Percentiles rank a stretch among this genome's conserved stretches.
Conservation (phyloP, 768 basidiomycete genomes). For the Tricholoma matsutake region DNA sequence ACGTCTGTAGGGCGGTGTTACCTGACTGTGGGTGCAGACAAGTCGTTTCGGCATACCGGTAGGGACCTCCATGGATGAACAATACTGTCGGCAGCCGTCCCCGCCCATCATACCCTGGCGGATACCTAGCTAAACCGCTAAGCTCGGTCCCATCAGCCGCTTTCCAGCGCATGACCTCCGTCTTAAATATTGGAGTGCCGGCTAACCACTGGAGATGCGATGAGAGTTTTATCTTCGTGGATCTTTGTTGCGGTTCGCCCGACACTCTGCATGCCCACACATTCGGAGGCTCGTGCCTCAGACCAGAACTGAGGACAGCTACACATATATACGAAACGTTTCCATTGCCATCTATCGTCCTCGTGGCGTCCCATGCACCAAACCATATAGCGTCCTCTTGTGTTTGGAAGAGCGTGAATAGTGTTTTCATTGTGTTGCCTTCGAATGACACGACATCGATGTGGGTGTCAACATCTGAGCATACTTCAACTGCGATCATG, state of each 20-base stretch:
- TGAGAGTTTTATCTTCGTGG: constrained; percentile 23
- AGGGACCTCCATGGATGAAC: constrained; percentile 34
- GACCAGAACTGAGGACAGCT: constrained; percentile 31
- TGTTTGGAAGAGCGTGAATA: constrained; percentile 28
- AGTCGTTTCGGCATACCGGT: constrained; percentile 18
- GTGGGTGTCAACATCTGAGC: constrained; percentile 39
- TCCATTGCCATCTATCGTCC: constrained; percentile 18
- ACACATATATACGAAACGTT: constrained; percentile 25
- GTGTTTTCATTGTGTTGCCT: constrained; percentile 7
- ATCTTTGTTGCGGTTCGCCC: constrained; percentile 10
- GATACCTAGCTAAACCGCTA: constrained; percentile 31
- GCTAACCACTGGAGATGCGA: constrained; percentile 32
- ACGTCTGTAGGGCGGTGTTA: constrained; percentile 15
- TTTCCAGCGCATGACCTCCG: constrained; percentile 28
- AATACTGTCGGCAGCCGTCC: constrained; percentile 23
- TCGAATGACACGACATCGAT: constrained; percentile 29
- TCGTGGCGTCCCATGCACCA: constrained; percentile 33
- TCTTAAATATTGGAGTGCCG: constrained; percentile 21
- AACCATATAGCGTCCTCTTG: constrained; percentile 34
- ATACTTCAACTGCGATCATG: constrained; percentile 35
- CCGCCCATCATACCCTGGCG: constrained; percentile 21
- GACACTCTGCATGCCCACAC: constrained; percentile 30
- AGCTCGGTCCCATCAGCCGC: constrained; percentile 27
- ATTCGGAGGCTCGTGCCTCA: constrained; percentile 32
- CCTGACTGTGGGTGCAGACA: background rate